A percentile compares a stretch with the other conserved stretches of the same genome.
Evolutionary conservation across 768 basidiomycete genomes (phyloP).

Genomic region (Kwoniella europaea): DNA sequence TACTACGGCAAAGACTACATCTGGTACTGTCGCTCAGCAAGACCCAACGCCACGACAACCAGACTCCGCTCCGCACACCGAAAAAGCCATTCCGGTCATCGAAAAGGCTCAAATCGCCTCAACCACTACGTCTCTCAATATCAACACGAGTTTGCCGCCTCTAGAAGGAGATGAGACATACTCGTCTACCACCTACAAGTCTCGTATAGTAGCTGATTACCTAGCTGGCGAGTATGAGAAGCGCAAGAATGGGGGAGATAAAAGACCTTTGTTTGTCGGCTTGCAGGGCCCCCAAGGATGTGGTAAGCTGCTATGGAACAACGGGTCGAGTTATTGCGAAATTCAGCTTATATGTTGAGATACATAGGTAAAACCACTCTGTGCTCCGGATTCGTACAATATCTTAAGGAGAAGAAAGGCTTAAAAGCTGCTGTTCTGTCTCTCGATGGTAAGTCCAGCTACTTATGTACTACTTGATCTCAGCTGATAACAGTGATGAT

Average conservation of each 20-base stretch:
- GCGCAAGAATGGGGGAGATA: slow-evolving; percentile 23
- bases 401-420: slow-evolving; percentile 50
- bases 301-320: slow-evolving; percentile 54
- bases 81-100: too few relatives aligned
- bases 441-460: slow-evolving; percentile 50
- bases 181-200: slow-evolving; percentile 44
- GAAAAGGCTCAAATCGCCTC: too few relatives aligned
- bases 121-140: neutral
- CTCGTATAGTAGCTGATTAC: slow-evolving; percentile 40
- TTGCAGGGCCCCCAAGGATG: slow-evolving; percentile 94
- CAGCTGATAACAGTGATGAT: slow-evolving; percentile 61
- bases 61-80: too few relatives aligned
- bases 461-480: neutral
- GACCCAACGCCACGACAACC: too few relatives aligned
- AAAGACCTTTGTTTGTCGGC: slow-evolving; percentile 75
- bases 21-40: too few relatives aligned
- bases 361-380: slow-evolving; percentile 75
- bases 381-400: slow-evolving; percentile 65
- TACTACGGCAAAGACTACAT: neutral
- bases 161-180: slow-evolving; percentile 34
- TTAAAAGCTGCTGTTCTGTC: slow-evolving; percentile 54
- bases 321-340: too few relatives aligned
- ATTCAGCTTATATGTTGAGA: too few relatives aligned
- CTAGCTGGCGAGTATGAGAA: slow-evolving; percentile 32
- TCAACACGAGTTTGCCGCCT: slow-evolving; percentile 19